A percentile compares a stretch with the other conserved stretches of the same genome.
Evolutionary conservation across 495 filamentous ascomycete genomes (phyloP).

Genomic region (Astrothelium subdiscretum): DNA sequence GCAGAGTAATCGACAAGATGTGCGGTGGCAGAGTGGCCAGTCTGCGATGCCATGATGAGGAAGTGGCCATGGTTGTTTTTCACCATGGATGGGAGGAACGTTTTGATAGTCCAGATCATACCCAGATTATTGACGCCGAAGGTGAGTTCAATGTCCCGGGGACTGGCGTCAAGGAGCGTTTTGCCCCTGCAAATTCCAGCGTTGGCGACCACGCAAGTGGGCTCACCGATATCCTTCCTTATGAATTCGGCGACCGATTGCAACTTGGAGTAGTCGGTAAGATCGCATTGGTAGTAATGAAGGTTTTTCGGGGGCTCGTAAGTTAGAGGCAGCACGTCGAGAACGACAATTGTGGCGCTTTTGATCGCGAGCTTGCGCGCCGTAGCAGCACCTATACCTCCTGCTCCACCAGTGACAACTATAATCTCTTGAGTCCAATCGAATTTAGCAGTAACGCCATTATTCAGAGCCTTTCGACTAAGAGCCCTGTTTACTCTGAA

Average conservation of each 20-base stretch:
- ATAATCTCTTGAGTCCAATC: constrained; percentile 39
- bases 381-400: constrained; percentile 44
- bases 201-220: constrained; percentile 50
- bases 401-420: constrained; percentile 46
- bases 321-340: constrained; percentile 33
- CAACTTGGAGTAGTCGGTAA: constrained; percentile 39
- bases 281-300: constrained; percentile 40
- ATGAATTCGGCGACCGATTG: constrained; percentile 35
- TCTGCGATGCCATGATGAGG: constrained; percentile 43
- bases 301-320: constrained; percentile 18
- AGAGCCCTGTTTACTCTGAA: constrained; percentile 32
- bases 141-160: constrained; percentile 35
- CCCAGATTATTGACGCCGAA: constrained; percentile 50
- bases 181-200: constrained; percentile 42
- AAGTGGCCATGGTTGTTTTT: constrained; percentile 49
- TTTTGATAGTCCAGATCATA: constrained; percentile 45
- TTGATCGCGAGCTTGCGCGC: constrained; percentile 34
- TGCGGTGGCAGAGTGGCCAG: constrained; percentile 39
- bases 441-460: constrained; percentile 35
- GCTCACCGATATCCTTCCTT: constrained; percentile 35
- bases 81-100: constrained; percentile 52
- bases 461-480: constrained; percentile 36
- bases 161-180: constrained; percentile 37
- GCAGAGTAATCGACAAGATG: constrained; percentile 43
- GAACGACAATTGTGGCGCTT: constrained; percentile 39